Evolutionary conservation across 768 basidiomycete genomes (phyloP).

Genomic region (Tylopilus cervinicoccineus): DNA sequence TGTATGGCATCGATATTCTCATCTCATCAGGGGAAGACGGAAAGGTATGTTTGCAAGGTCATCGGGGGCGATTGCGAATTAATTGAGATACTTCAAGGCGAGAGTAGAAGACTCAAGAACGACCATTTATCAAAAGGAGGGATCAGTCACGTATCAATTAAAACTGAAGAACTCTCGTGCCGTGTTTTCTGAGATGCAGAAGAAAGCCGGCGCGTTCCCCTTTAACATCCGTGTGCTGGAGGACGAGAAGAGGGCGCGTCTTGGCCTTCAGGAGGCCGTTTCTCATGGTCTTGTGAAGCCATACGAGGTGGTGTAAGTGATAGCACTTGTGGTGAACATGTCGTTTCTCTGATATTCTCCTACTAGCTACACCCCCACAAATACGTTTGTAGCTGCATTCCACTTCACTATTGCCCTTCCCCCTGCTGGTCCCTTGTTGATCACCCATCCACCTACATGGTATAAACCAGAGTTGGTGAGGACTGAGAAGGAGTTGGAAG

Average conservation of each 20-base stretch:
- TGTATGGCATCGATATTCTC: conserved; percentile 92
- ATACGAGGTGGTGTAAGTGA: conserved; percentile 86
- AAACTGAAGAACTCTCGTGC: conserved; percentile 97
- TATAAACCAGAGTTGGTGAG: conserved; percentile 90
- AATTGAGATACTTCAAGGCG: conserved; percentile 50
- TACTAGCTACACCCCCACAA: conserved; percentile 72
- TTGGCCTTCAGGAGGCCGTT: conserved; percentile 95
- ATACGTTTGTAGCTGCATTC: conserved; percentile 89
- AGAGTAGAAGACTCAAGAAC: conserved; percentile 87
- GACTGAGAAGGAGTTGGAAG: conserved; percentile 84
- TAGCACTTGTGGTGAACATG: background rate
- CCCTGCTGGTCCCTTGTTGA: conserved; percentile 80
- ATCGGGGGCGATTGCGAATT: background rate
- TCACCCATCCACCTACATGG: conserved; percentile 89
- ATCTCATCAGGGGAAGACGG: conserved; percentile 86
- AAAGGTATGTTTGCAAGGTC: conserved; percentile 52
- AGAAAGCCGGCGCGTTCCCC: conserved; percentile 97
- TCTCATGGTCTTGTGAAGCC: conserved; percentile 92
- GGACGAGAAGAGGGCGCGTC: conserved; percentile 92
- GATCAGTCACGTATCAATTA: conserved; percentile 84
- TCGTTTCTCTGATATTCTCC: background rate
- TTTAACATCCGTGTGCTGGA: conserved; percentile 94
- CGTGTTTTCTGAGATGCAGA: conserved; percentile 97
- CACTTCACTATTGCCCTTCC: conserved; percentile 96
- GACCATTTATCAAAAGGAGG: conserved; percentile 89